Base-by-base conservation (phyloP, 2,329 filamentous ascomycete genomes). In the Kalaharituber pfeilii region DNA sequence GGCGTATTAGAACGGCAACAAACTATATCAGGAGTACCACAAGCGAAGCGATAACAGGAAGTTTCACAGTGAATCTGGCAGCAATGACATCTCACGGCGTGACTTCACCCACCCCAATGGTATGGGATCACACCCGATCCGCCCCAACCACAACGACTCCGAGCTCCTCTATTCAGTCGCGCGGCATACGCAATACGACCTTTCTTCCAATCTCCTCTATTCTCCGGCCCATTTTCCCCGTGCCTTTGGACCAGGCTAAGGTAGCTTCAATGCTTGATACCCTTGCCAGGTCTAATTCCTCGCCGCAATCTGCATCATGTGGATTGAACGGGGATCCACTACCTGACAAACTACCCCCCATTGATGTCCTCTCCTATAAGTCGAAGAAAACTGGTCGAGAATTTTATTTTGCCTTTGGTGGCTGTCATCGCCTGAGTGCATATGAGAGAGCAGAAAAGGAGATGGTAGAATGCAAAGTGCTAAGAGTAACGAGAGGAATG, bases 391-490 rank as follows among this genome's bases (percentile, higher is more conserved):
- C 27, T 4, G 57, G 53, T 9, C 59, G 51, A 7, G 58, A 60
- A 20, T 60, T 57, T 26, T 59, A 60, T 52, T 60, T 60, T 30
- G 58, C 57, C 25, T 60, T 60, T 18, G 58, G 58, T 1, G 58
- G 58, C 22, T 60, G 58, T 22, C 58, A 60, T 51, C 33, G 58
- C 13, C 18, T 60, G 33, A 53, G 57, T 27, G 58, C 58, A 9
- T 60, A 57, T 25, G 58, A 59, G 29, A 59, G 49, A 25, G 58
- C 55, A 9, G 18, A 47, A 20, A 53, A 54, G 28, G 55, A 56
- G 18, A 30, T 42, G 4, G 57, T 59, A 9, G 52, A 57, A 24
- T 59, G 57, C 47, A 60, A 59, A 39, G 57, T 60, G 22, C 5
- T 60, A 29, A 59, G 57, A 28, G 58, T 60, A 8, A 39, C 33